Evolutionary conservation across 2,329 filamentous ascomycete genomes (phyloP), one percentile per base, ranked within the genome.

Genomic region (Exserohilum rostratum): DNA sequence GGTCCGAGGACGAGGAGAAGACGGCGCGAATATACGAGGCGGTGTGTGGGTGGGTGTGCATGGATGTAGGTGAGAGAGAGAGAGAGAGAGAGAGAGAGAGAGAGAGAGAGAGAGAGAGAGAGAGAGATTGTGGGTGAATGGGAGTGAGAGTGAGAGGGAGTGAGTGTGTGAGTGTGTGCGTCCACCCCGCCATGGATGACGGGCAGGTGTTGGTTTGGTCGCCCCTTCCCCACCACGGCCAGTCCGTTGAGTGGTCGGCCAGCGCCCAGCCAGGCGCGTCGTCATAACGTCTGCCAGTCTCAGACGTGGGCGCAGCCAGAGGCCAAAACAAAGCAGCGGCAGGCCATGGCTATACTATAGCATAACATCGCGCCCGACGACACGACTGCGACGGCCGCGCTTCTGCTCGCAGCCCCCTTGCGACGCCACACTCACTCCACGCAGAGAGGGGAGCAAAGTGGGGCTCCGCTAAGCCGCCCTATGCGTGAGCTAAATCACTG

Each of bases 401-500:
- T 50, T 25, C 22, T 7, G 7, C 22, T 7, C 22, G 20, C 29
- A 48, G 38, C n/a, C 54, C 51, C 39, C 50, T 46, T 34, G 53
- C 60, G 55, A 53, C 60, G 61, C 38, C 17, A 27, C 17, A 27
- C 34, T 52, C 61, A 59, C 60, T 67, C 61, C 57, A 57, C 52
- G 50, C 53, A 50, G 51, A 57, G 58, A 58, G 57, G 52, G 51
- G 59, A 44, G 50, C 47, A 61, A 46, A 46, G 62, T 63, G 62
- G 62, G 62, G 54, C 42, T 31, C 55, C 59, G 60, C 63, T 63
- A 63, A 66, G 65, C 64, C 65, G 65, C 63, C 44, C 43, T 64
- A 55, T 60, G 60, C 60, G 61, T 64, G 60, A 66, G 61, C 60
- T 63, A 57, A 63, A 59, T 61, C 54, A 58, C 62, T 59, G 51